Evolutionary conservation across 106 monocot genomes (phyloP), one percentile per base, ranked within the genome.

Genomic region (Platanthera guangdongensis): DNA sequence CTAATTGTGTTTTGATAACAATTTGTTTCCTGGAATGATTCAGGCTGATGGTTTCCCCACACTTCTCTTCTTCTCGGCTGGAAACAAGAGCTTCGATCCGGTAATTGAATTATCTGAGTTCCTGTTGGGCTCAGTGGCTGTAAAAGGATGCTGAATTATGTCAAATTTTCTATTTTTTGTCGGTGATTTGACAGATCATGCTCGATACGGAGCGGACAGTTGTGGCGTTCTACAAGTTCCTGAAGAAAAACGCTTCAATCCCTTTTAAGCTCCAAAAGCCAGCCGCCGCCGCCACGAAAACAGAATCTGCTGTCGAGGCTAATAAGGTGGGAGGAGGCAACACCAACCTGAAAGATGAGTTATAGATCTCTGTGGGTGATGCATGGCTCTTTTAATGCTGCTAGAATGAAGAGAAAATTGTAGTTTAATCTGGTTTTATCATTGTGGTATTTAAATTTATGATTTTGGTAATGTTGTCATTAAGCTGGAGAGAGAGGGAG

Each of bases 11-110:
- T 30, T 32, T 4, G 2, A 39, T 63, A 32, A 65, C 39, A 39
- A 39, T 39, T 39, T 32, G 28, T 65, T 57, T 32, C 45, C 10
- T 60, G 63, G 7, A 49, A 21, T 68, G 69, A 80, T 72, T 70
- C 94, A 99, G 97, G 57, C 88, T 45, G 94, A 94, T 90, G 97
- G 97, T 21, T 99, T 88, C 84, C 94, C 97, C 22, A 99, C 97
- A 54, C 79, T 99, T 52, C 89, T 99, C 32, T 94, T 99, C 85
- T 99, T 88, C 68, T 94, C 97, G 75, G 94, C 97, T 16, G 97
- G 97, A 57, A 99, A 92, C 83, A 99, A 99, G 79, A 99, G 88
- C 64, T 99, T 94, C 78, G 91, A 99, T 76, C 97, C 97, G 68
- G 97, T 99, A 88, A 85, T 76, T 76, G 3, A 65, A 32, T 32